These are phyloP conservation scores for Trichoderma atroviride DNA, from an alignment of 2,329 filamentous ascomycete species.

Conservation along the genomic window DNA sequence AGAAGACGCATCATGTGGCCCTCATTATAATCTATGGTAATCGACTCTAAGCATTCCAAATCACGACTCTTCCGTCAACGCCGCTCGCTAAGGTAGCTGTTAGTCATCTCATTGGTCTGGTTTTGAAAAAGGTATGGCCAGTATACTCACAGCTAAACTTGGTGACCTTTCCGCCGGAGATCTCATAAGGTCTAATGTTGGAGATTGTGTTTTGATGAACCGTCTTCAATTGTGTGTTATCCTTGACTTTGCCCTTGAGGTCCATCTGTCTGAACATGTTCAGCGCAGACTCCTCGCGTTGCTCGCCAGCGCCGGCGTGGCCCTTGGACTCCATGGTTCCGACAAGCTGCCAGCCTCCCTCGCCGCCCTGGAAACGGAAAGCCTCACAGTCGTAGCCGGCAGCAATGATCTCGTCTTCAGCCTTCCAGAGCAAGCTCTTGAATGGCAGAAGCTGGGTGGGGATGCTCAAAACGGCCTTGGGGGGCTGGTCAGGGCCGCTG, in stretches of 20 bases:
- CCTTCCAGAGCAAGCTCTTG: constrained; percentile 88
- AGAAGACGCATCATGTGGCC: not conserved
- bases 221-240: constrained; percentile 93
- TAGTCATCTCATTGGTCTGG: constrained; percentile 32
- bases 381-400: constrained; percentile 90
- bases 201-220: constrained; percentile 96
- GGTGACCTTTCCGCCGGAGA: constrained; percentile 62
- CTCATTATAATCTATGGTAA: not conserved
- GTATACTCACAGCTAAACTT: constrained; percentile 82
- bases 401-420: constrained; percentile 90
- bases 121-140: not conserved
- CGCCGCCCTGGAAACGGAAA: constrained; percentile 81
- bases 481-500: constrained; percentile 84
- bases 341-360: constrained; percentile 79
- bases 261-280: constrained; percentile 99
- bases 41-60: constrained; percentile 61
- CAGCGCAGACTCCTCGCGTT: constrained; percentile 85
- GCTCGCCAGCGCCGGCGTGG: constrained; percentile 60
- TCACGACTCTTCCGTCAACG: constrained; percentile 79
- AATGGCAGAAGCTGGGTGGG: constrained; percentile 90
- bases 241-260: constrained; percentile 86
- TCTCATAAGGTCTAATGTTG: constrained; percentile 77
- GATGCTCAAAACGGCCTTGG: constrained; percentile 85
- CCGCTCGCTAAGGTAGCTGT: constrained; percentile 64
- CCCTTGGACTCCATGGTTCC: constrained; percentile 80